Evolutionary conservation across 176 grass and related monocot species (phyloP), one percentile per base, ranked within the genome.

Genomic region (Oryza glaberrima): DNA sequence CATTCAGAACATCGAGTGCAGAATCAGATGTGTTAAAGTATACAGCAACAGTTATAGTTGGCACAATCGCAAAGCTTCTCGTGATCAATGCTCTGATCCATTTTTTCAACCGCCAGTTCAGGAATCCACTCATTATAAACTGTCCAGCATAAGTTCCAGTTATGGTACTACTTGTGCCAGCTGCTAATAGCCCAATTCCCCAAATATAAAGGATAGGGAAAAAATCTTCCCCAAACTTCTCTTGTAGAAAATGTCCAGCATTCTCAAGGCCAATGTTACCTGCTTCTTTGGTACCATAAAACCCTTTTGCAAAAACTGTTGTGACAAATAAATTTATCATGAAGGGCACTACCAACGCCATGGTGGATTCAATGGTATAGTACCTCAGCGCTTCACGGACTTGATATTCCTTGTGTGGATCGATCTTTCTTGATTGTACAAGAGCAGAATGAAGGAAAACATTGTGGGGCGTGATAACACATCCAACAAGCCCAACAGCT

Each of bases 111-210:
- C 90, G 74, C 56, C 94, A 88, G 69, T 95, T 92, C 25, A 95
- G 73, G 58, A 98, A 94, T 22, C 96, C 96, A 48, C 93, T 91
- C 96, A 98, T 98, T 81, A 98, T 98, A 66, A 95, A 98, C 66
- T 98, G 96, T 26, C 96, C 96, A 12, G 93, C 93, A 48, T 98
- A 98, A 38, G 96, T 98, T 22, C 96, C 96, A n/a, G 96, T 94
- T 43, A 98, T 95, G 30, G 96, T 95, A 67, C 96, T 98, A 75
- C 96, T 98, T 14, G 94, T 94, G 36, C 93, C 96, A 52, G 91
- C 93, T 4, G 96, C 93, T 35, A 98, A 78, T 72, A 98, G 79
- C 12, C 96, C 96, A 22, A 98, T 78, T 70, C 93, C 96, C 96
- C 96, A 98, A 23, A 98, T 98, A 23, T 95, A 95, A 54, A 98